Evolutionary conservation across 176 grass and related monocot genomes (phyloP), one percentile per base, ranked within the genome.

Genomic region (Juncus inflexus): DNA sequence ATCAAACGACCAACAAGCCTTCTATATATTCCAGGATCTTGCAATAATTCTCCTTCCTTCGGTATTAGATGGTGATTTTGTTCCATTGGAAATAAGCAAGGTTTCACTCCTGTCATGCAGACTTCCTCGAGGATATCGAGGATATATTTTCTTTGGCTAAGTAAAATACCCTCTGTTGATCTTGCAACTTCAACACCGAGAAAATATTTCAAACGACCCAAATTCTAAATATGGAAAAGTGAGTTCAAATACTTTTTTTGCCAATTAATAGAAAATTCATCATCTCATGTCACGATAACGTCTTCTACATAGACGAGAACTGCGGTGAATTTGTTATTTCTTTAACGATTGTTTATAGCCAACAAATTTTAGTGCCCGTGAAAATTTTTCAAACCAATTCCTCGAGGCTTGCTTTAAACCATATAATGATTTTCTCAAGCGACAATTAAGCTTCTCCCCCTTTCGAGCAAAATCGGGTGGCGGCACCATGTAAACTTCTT

Each of bases 371-470:
- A 73, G 12, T 28, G 53, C 11, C 11, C 12, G 1, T 0, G 36
- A 58, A 7, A 73, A 56, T 1, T 73, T 73, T 0, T 58, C 3
- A 60, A 58, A 19, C 69, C 54, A 73, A 14, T 73, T 55, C 9
- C 37, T 7, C 28, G 69, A 73, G 13, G 69, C 54, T 60, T 73
- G 69, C 5, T 73, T 73, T 1, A 60, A 9, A 1, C 52, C 11
- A 35, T 73, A 73, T 16, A 61, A 19, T 3, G 54, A 73, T 8
- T 73, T 73, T 1, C 4, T 19, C 42, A 73, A 7, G 11, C 13
- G n/a, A 59, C 37, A 73, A 1, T 42, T 38, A 15, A 42, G 40
- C 3, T 15, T 59, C 38, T 60, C 53, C 35, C 51, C 51, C 54
- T 73, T 28, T 60, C 9, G 19, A 12, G n/a, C 19, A 43, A 73